Percentiles rank a stretch among this genome's conserved stretches.
These are phyloP conservation scores for Neurospora cerealis DNA, from an alignment of 495 filamentous ascomycete genomes.

Conservation along the genomic window DNA sequence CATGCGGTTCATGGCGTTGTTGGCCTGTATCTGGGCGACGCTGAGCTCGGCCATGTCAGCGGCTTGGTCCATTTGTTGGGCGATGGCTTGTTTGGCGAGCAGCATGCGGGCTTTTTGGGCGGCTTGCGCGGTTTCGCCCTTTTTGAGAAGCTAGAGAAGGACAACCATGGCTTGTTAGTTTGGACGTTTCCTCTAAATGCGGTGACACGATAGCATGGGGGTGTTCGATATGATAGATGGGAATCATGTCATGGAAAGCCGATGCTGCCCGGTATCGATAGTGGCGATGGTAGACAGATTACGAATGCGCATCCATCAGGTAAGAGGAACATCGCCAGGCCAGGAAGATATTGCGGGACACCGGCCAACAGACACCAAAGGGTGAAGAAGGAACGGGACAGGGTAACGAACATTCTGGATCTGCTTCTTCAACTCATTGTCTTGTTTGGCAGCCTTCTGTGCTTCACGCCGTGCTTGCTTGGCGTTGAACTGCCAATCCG, in stretches of 20 bases:
- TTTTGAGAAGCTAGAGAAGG: conserved; percentile 49
- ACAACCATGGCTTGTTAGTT: background rate
- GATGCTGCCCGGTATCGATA: conserved; percentile 1
- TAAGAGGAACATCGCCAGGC: background rate
- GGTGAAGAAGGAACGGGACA: background rate
- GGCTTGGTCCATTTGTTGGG: conserved; percentile 43
- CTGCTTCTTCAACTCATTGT: conserved; percentile 70
- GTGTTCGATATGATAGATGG: background rate
- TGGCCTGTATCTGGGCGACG: conserved; percentile 43
- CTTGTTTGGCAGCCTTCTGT: conserved; percentile 72
- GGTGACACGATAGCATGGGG: background rate
- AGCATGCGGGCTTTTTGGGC: conserved; percentile 68
- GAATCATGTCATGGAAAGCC: background rate
- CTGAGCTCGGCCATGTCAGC: conserved; percentile 44
- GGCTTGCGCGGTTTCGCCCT: conserved; percentile 66
- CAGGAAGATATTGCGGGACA: background rate
- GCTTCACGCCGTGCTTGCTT: conserved; percentile 77
- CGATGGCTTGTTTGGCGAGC: conserved; percentile 43
- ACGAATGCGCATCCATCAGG: background rate
- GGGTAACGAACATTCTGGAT: conserved; percentile 55
- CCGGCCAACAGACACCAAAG: background rate
- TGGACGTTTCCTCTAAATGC: background rate
- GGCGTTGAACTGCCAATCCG: conserved; percentile 56
- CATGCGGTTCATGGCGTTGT: conserved; percentile 47
- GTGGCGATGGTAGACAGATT: background rate